These are phyloP conservation scores for Helotiales sp. DNA, from an alignment of 2,329 filamentous ascomycete species.

Conservation along the genomic window DNA sequence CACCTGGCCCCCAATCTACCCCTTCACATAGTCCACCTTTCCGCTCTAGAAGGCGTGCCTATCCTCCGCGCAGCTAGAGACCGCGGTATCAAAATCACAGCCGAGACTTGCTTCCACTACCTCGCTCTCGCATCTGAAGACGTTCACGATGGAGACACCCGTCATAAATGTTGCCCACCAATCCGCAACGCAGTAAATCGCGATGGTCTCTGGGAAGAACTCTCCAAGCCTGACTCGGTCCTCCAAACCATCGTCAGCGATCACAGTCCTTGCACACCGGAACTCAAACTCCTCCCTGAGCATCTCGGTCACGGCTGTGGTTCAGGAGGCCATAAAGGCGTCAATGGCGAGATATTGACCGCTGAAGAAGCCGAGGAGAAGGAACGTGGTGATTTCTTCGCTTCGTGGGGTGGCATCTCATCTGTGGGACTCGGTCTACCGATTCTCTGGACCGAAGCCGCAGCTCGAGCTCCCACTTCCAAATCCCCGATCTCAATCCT, in stretches of 20 bases:
- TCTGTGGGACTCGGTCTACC: constrained; percentile 91
- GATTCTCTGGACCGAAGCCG: constrained; percentile 71
- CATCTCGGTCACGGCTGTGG: constrained; percentile 52
- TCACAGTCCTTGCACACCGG: constrained; percentile 94
- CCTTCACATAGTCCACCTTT: constrained; percentile 83
- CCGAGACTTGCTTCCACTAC: constrained; percentile 81
- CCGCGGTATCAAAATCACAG: constrained; percentile 70
- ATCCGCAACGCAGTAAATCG: constrained; percentile 70
- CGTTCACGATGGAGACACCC: constrained; percentile 69
- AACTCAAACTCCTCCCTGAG: constrained; percentile 84
- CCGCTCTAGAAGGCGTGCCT: constrained; percentile 70
- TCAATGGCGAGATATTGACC: constrained; percentile 36
- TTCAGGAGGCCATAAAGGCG: constrained; percentile 31
- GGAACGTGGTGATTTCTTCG: constrained; percentile 83
- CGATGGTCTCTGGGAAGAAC: constrained; percentile 75
- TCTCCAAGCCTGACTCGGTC: constrained; percentile 73
- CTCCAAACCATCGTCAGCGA: constrained; percentile 93
- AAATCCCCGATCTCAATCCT: constrained; percentile 52
- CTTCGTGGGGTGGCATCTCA: constrained; percentile 94
- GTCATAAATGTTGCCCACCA: constrained; percentile 77
- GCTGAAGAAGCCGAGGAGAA: constrained; percentile 47
- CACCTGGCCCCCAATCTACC: constrained; percentile 80
- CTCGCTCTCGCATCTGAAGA: constrained; percentile 70
- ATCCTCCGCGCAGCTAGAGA: constrained; percentile 65
- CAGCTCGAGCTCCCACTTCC: constrained; percentile 38